Percentiles rank a stretch among this genome's conserved stretches.
phyloP scores from a whole-genome alignment of 768 basidiomycete species.

The Collybia sordida region DNA sequence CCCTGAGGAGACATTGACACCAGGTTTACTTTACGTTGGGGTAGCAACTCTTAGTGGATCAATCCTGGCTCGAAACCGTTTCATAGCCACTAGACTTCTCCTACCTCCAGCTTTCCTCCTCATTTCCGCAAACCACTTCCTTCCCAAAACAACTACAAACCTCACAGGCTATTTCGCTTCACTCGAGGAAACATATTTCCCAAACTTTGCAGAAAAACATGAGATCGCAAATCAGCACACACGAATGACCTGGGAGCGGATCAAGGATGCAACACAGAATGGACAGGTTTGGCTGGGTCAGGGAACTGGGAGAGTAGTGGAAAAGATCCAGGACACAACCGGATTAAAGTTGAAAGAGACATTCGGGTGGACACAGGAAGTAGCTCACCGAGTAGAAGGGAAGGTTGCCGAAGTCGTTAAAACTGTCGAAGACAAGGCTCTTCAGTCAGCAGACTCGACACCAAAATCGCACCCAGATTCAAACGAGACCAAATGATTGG shows the following conservation, averaged over 20 bases:
- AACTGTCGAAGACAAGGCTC: constrained; percentile 23
- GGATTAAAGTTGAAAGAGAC: constrained; percentile 71
- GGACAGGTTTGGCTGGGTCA: constrained; percentile 43
- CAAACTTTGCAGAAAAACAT: constrained; percentile 67
- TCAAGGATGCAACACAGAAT: constrained; percentile 49
- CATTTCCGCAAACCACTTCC: constrained; percentile 76
- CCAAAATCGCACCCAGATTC: constrained; percentile 24
- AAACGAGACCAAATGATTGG: constrained; percentile 15
- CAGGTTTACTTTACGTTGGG: constrained; percentile 88
- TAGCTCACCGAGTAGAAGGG: constrained; percentile 15
- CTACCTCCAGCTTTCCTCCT: constrained; percentile 78
- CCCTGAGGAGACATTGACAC: constrained; percentile 79
- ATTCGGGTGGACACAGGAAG: constrained; percentile 40
- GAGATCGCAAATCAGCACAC: constrained; percentile 61
- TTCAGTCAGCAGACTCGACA: constrained; percentile 11
- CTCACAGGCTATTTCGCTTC: constrained; percentile 61
- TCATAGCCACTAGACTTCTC: constrained; percentile 63
- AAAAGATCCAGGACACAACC: constrained; percentile 63
- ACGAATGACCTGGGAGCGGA: constrained; percentile 55
- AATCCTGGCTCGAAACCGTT: constrained; percentile 78
- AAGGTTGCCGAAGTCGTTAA: constrained; percentile 21
- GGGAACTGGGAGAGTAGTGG: constrained; percentile 47
- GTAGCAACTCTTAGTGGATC: constrained; percentile 87
- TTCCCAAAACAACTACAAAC: constrained; percentile 79
- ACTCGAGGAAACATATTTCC: constrained; percentile 73